Base-by-base conservation (phyloP, 2,329 filamentous ascomycete genomes). In the Pestalotiopsis fici region DNA sequence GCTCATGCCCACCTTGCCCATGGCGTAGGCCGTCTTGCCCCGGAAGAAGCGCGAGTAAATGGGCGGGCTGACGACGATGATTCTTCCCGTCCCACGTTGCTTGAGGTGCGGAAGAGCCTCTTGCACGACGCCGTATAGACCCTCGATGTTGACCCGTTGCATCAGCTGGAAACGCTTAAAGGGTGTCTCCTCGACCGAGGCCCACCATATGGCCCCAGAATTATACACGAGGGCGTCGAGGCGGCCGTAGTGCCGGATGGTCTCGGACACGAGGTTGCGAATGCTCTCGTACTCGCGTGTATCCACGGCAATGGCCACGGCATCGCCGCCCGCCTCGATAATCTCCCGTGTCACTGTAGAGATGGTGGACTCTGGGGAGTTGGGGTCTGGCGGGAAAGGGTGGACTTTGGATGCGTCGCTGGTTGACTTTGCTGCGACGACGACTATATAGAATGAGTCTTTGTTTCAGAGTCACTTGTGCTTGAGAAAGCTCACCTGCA, bases 31-130 rank as follows among this genome's bases (percentile, higher is more conserved):
- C 1, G 93, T 93, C 85, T 97, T 97, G 12, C 93, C 94, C 25
- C 92, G 82, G 78, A 96, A 95, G 79, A 97, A 97, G 35, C 94
- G 86, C 70, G 88, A 92, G 79, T 97, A 97, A 67, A 97, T 95
- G 1, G 93, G 93, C 27, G 94, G 94, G 74, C 90, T 92, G 65
- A 97, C 91, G 65, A 96, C 91, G 59, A 97, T 82, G 69, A 97
- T 88, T 28, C 93, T 81, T 0, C 89, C 92, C 82, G 43, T 9
- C 56, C 65, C n/a, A n/a, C n/a, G n/a, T n/a, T n/a, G 50, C 76
- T 79, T 83, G 68, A 95, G 90, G 68, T 90, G 83, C 2, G 93
- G 93, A 23, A 96, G 83, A 2, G 85, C 80, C 4, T 90, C 89
- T 73, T 94, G 91, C 5, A 96, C 76, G 3, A 86, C 85, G 21